Percentiles rank a stretch among this genome's conserved stretches.
Conservation (phyloP, 345 rosid genomes). For the Excoecaria agallocha region DNA sequence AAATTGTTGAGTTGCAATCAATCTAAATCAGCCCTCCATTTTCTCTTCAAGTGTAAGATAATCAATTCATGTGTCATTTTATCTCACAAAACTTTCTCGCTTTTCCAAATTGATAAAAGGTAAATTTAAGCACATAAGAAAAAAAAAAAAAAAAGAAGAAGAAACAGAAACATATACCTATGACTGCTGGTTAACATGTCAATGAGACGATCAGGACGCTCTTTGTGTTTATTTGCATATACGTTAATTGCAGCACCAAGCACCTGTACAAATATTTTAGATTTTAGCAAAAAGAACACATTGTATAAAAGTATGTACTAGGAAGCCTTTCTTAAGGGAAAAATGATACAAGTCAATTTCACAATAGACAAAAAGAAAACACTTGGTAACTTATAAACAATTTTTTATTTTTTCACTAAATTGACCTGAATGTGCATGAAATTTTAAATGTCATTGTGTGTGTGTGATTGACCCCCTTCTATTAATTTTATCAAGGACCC, state of each 20-base stretch:
- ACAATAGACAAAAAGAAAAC: not conserved
- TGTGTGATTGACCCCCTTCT: not conserved
- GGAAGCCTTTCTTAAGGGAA: no score
- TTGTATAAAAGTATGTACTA: not conserved
- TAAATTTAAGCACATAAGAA: not conserved
- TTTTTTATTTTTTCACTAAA: not conserved
- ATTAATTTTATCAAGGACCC: not conserved
- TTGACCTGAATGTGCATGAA: not conserved
- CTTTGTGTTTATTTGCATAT: constrained; percentile 94
- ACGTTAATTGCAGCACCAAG: constrained; percentile 94
- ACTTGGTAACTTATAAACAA: not conserved
- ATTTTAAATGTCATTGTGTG: no score
- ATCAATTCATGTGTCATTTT: not conserved
- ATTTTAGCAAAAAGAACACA: constrained; percentile 2
- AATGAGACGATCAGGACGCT: constrained; percentile 93
- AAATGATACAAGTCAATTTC: not conserved
- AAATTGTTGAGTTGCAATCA: not conserved
- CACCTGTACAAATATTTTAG: constrained; percentile 51
- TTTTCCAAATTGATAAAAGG: constrained; percentile 8
- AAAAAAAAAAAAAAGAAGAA: not conserved
- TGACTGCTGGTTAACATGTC: constrained; percentile 97
- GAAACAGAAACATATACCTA: constrained; percentile 45
- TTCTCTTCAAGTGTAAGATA: not conserved
- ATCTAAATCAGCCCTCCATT: not conserved
- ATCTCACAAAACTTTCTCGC: not conserved